Evolutionary conservation across 2,329 filamentous ascomycete species (phyloP).

Genomic region (Pyrenophora graminea): DNA sequence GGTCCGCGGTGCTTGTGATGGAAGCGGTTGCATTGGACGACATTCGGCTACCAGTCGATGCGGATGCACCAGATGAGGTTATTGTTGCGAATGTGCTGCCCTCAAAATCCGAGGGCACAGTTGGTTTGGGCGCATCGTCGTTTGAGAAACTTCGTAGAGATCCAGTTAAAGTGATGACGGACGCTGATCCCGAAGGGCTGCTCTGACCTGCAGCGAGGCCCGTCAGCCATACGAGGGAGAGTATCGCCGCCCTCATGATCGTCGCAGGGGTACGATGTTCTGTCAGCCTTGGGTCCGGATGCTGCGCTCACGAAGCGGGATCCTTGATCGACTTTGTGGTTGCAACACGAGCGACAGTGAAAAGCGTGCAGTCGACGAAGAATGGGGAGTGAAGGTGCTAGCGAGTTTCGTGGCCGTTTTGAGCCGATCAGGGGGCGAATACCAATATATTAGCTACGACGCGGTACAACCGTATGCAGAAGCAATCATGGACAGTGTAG

Average conservation of each 20-base stretch:
- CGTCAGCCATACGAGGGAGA: constrained; percentile 31
- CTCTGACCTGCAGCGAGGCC: constrained; percentile 30
- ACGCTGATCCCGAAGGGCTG: constrained; percentile 28
- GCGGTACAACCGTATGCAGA: not conserved
- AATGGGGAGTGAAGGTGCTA: not conserved
- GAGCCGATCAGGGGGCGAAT: not conserved
- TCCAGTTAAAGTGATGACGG: constrained; percentile 31
- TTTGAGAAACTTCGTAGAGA: constrained; percentile 22
- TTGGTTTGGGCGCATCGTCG: constrained; percentile 31
- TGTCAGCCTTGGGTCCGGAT: not conserved
- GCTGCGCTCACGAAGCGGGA: not conserved
- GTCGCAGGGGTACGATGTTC: constrained; percentile 9
- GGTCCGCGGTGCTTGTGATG: constrained; percentile 15
- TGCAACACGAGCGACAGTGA: not conserved
- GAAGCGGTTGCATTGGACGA: constrained; percentile 27
- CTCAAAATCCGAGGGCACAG: constrained; percentile 36
- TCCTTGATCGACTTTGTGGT: not conserved
- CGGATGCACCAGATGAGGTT: constrained; percentile 15
- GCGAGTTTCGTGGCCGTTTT: constrained; percentile 4
- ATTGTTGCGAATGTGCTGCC: constrained; percentile 34
- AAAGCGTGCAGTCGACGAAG: not conserved
- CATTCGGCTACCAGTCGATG: constrained; percentile 18
- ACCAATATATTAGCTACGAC: not conserved
- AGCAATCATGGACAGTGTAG: not conserved
- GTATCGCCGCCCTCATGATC: constrained; percentile 29